Conservation (phyloP, 352 stramenopile species). For the Phytophthora aleatoria region DNA sequence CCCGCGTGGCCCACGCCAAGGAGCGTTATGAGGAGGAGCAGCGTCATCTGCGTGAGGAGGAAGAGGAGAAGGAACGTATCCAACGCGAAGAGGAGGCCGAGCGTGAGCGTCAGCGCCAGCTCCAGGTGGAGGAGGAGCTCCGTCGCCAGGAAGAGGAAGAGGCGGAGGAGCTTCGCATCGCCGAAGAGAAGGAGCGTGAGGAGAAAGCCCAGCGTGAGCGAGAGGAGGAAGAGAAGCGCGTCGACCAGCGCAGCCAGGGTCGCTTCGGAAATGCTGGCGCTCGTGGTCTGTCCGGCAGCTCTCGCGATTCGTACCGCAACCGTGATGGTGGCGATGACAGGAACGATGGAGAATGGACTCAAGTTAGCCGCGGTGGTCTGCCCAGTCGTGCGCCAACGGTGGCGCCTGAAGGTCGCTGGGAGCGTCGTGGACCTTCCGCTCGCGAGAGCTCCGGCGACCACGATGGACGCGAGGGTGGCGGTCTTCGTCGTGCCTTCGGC, state of each 20-base stretch:
- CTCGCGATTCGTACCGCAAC: slow-evolving; percentile 19
- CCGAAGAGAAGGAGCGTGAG: slow-evolving; percentile 52
- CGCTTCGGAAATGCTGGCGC: slow-evolving; percentile 39
- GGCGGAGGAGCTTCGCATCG: slow-evolving; percentile 42
- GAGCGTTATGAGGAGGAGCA: slow-evolving; percentile 78
- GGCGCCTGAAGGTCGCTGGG: slow-evolving; percentile 63
- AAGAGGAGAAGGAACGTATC: slow-evolving; percentile 69
- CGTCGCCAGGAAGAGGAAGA: slow-evolving; percentile 72
- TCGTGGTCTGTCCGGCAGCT: slow-evolving; percentile 26
- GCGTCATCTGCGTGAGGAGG: slow-evolving; percentile 52
- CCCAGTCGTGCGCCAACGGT: slow-evolving; percentile 40
- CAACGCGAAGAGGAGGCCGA: slow-evolving; percentile 65
- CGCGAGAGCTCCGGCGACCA: slow-evolving; percentile 39
- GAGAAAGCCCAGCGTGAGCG: slow-evolving; percentile 29
- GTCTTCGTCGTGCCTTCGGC: slow-evolving; percentile 30
- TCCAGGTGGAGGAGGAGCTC: slow-evolving; percentile 67
- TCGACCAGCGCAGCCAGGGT: slow-evolving; percentile 35
- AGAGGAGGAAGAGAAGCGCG: slow-evolving; percentile 51
- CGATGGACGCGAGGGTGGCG: slow-evolving; percentile 35
- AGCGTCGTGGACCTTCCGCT: slow-evolving; percentile 52
- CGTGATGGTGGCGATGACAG: slow-evolving; percentile 36
- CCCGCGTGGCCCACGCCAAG: slow-evolving; percentile 68
- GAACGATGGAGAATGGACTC: slow-evolving; percentile 72
- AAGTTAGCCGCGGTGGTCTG: slow-evolving; percentile 45
- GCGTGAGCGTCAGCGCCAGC: slow-evolving; percentile 57